Evolutionary conservation across 768 basidiomycete species (phyloP).

Genomic region (Xerocomellus amylosporus): DNA sequence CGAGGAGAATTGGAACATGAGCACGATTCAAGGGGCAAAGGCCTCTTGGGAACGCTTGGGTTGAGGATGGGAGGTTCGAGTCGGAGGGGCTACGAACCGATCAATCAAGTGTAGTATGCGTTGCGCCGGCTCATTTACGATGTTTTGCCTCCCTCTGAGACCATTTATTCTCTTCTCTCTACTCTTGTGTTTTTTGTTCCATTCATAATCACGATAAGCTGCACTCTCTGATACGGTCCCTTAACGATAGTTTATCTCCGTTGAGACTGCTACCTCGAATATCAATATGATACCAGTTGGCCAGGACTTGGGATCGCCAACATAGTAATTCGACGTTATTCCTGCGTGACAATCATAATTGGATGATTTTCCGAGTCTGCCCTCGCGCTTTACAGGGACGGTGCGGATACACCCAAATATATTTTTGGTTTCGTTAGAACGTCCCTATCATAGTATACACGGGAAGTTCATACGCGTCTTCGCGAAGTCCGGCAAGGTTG

Average conservation of each 20-base stretch:
- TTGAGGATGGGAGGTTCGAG: slow-evolving; percentile 37
- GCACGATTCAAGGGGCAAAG: slow-evolving; percentile 46
- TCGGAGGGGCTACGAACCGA: slow-evolving; percentile 36
- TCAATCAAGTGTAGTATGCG: slow-evolving; percentile 25
- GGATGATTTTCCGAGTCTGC: not conserved
- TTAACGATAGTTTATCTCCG: not conserved
- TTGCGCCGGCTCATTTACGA: not conserved
- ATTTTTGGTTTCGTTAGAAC: not conserved
- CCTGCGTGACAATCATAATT: not conserved
- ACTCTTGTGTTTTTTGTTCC: not conserved
- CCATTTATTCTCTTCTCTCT: not conserved
- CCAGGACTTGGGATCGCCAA: not conserved
- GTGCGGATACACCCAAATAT: not conserved
- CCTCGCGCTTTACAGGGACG: too few relatives aligned
- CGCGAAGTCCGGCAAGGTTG: not conserved
- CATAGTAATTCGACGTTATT: not conserved
- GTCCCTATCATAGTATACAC: too few relatives aligned
- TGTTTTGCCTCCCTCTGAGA: not conserved
- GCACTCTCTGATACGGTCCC: not conserved
- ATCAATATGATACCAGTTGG: not conserved
- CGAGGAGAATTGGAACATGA: slow-evolving; percentile 37
- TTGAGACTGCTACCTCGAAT: not conserved
- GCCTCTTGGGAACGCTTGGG: slow-evolving; percentile 34
- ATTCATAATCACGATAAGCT: not conserved
- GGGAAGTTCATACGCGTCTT: too few relatives aligned